A percentile compares a stretch with the other conserved stretches of the same genome.
Evolutionary conservation across 225 moss, liverwort and hornwort species (phyloP).

Genomic region (Lunularia cruciata): DNA sequence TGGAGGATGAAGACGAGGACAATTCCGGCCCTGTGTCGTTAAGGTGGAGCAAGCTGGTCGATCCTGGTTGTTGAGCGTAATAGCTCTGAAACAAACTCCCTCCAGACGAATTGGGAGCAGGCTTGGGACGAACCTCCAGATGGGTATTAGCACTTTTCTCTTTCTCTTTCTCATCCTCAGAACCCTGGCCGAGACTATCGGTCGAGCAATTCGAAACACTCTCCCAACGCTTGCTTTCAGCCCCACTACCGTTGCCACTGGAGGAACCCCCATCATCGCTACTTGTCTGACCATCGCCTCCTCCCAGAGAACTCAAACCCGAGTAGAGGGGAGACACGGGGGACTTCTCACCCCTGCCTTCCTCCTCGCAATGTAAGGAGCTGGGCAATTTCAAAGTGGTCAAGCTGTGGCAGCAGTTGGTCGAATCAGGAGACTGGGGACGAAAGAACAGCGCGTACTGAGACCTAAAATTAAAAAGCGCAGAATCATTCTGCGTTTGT

Average conservation of each 20-base stretch:
- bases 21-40: constrained; percentile 20
- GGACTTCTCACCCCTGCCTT: constrained; percentile 1
- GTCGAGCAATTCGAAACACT: constrained; percentile 18
- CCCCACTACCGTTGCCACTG: background rate
- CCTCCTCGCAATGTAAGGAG: background rate
- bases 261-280: constrained; percentile 14
- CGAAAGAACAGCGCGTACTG: constrained; percentile 31
- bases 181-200: constrained; percentile 3
- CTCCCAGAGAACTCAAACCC: constrained; percentile 11
- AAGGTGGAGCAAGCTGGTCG: background rate
- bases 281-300: background rate
- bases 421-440: constrained; percentile 34
- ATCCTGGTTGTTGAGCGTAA: background rate
- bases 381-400: background rate
- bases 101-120: background rate
- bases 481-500: constrained; percentile 16
- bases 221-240: constrained; percentile 15
- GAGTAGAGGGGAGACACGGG: constrained; percentile 6
- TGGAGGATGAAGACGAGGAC: constrained; percentile 68
- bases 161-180: constrained; percentile 8
- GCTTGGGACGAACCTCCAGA: background rate
- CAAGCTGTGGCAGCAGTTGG: constrained; percentile 4
- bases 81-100: constrained; percentile 4
- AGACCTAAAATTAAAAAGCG: constrained; percentile 29
- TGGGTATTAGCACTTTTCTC: background rate